These are phyloP conservation scores for Miscanthus lutarioriparius DNA, from an alignment of 176 grass and related monocot species.

Conservation along the genomic window DNA sequence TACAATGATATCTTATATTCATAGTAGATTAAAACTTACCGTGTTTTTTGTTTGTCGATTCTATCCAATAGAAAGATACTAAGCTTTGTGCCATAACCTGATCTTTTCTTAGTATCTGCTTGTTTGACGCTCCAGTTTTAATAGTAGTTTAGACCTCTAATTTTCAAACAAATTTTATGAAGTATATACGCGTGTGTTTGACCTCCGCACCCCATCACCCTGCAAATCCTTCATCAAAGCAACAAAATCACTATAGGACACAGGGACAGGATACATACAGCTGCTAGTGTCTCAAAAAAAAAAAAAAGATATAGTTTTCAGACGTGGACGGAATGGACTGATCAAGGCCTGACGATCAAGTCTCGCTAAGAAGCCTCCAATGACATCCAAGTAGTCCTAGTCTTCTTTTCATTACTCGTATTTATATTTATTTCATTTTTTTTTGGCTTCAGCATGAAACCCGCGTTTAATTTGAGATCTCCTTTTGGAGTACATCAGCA, in stretches of 20 bases:
- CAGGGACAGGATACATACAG: no score
- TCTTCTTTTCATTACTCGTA: neutral
- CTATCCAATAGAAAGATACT: neutral
- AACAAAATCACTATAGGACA: neutral
- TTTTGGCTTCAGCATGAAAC: neutral
- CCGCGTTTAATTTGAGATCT: neutral
- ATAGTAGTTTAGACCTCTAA: neutral
- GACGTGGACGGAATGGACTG: neutral
- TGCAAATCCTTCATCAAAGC: neutral
- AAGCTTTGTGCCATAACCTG: no score
- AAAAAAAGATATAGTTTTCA: no score
- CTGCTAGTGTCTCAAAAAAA: no score
- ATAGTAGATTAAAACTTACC: neutral
- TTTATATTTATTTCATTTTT: neutral
- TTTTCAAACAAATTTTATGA: neutral
- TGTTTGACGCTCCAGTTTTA: neutral
- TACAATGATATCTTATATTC: constrained; percentile 2
- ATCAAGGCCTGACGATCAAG: neutral
- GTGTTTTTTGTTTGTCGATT: neutral
- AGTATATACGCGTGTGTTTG: no score
- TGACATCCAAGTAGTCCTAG: no score
- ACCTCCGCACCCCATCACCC: neutral
- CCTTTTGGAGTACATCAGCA: neutral
- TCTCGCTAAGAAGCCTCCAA: no score
- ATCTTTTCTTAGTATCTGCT: neutral